Evolutionary conservation across 169 alveolate genomes (phyloP).

Genomic region (Plasmodium berghei): DNA sequence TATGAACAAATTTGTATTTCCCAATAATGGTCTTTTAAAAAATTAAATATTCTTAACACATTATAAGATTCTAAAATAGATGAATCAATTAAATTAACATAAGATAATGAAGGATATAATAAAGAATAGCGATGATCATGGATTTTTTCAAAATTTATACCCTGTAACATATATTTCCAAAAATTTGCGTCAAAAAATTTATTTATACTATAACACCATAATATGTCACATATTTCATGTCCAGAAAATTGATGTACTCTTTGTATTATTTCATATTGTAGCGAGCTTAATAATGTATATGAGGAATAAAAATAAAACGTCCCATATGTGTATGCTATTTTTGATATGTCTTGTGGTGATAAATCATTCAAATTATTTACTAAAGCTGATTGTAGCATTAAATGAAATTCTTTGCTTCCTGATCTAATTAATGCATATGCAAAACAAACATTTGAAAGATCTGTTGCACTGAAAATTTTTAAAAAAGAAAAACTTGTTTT

Average conservation of each 20-base stretch:
- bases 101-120: constrained; percentile 56
- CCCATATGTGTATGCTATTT: constrained; percentile 69
- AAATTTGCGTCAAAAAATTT: constrained; percentile 40
- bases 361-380: constrained; percentile 36
- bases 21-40: constrained; percentile 46
- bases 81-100: constrained; percentile 55
- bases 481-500: constrained; percentile 2
- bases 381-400: constrained; percentile 43
- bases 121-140: constrained; percentile 55
- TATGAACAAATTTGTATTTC: constrained; percentile 22
- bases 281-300: constrained; percentile 37
- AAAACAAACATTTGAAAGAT: constrained; percentile 57
- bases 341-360: constrained; percentile 70
- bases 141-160: constrained; percentile 47
- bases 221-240: constrained; percentile 51
- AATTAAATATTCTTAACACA: constrained; percentile 54
- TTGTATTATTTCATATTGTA: constrained; percentile 74
- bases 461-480: constrained; percentile 44
- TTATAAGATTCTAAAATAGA: constrained; percentile 61
- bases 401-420: constrained; percentile 67
- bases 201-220: constrained; percentile 73
- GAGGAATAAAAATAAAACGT: constrained; percentile 44
- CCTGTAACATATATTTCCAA: constrained; percentile 56
- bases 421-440: constrained; percentile 52
- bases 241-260: constrained; percentile 59